A percentile compares a stretch with the other conserved stretches of the same genome.
phyloP scores from a whole-genome alignment of 495 filamentous ascomycete genomes.

The Penicillium daleae region DNA sequence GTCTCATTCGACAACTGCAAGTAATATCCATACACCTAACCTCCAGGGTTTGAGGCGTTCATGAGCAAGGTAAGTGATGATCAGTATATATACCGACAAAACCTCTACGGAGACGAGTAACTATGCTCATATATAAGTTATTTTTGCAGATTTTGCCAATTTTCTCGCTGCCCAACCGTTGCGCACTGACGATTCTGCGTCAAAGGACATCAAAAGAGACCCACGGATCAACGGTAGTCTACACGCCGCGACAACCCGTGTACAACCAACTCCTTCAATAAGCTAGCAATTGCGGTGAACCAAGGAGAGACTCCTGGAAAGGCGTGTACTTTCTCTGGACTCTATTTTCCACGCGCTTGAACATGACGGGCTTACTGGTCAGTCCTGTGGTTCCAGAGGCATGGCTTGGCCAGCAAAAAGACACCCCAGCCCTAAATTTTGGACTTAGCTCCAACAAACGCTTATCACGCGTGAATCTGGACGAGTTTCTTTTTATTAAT shows the following conservation, averaged over 20 bases:
- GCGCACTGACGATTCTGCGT: constrained; percentile 17
- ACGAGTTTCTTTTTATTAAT: background rate
- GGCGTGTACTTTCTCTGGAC: background rate
- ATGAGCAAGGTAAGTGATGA: background rate
- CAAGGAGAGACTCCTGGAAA: background rate
- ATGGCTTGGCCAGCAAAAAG: constrained; percentile 18
- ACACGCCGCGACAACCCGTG: constrained; percentile 37
- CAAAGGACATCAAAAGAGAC: constrained; percentile 18
- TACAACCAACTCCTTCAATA: constrained; percentile 25
- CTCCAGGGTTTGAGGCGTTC: background rate
- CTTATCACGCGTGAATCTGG: background rate
- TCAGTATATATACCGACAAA: background rate
- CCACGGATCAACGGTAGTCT: constrained; percentile 24
- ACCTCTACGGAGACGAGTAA: constrained; percentile 11
- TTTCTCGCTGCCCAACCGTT: constrained; percentile 22
- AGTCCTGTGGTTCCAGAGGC: constrained; percentile 14
- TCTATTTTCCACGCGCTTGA: background rate
- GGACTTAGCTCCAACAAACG: background rate
- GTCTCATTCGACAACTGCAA: background rate
- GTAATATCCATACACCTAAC: background rate
- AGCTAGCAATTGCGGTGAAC: constrained; percentile 31
- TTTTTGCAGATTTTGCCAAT: constrained; percentile 36
- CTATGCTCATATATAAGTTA: constrained; percentile 23
- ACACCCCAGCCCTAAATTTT: background rate
- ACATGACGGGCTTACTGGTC: constrained; percentile 26